Conservation (phyloP, 495 filamentous ascomycete genomes). For the Cercophora scortea region DNA sequence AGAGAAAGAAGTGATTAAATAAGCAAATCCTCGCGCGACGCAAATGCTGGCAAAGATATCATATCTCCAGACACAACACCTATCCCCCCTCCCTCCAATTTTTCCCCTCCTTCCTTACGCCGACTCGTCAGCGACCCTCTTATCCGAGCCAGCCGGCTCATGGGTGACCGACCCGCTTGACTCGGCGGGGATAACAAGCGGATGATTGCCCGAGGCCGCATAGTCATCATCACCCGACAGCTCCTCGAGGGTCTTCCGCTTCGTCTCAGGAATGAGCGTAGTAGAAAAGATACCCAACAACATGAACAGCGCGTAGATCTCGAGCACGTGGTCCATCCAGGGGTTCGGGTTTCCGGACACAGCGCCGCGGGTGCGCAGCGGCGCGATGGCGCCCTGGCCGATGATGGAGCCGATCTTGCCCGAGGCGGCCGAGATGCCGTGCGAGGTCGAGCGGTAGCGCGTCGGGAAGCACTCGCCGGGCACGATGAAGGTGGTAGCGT, state of each 20-base stretch:
- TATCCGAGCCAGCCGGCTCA: no score
- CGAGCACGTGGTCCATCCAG: conserved; percentile 73
- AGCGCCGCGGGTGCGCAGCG: conserved; percentile 38
- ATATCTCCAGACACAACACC: no score
- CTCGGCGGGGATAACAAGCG: no score
- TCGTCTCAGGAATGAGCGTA: conserved; percentile 66
- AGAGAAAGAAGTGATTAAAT: no score
- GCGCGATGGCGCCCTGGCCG: conserved; percentile 46
- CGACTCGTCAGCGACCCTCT: no score
- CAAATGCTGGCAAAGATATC: no score
- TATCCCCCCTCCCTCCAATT: no score
- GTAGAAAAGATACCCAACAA: conserved; percentile 59
- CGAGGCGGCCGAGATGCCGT: conserved; percentile 70
- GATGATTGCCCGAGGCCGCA: neutral
- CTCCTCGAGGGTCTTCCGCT: conserved; percentile 59
- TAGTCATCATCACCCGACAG: conserved; percentile 42
- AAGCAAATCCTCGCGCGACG: no score
- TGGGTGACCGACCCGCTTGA: no score
- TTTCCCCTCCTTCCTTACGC: no score
- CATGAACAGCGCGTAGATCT: conserved; percentile 81
- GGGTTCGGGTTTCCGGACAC: conserved; percentile 38
- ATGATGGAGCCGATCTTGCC: conserved; percentile 56
- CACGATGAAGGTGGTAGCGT: conserved; percentile 84
- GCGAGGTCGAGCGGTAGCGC: conserved; percentile 73
- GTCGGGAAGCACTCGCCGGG: conserved; percentile 89